Percentiles rank a stretch among this genome's conserved stretches.
Evolutionary conservation across 305 asterid genomes (phyloP).

Genomic region (Euphrasia arctica): DNA sequence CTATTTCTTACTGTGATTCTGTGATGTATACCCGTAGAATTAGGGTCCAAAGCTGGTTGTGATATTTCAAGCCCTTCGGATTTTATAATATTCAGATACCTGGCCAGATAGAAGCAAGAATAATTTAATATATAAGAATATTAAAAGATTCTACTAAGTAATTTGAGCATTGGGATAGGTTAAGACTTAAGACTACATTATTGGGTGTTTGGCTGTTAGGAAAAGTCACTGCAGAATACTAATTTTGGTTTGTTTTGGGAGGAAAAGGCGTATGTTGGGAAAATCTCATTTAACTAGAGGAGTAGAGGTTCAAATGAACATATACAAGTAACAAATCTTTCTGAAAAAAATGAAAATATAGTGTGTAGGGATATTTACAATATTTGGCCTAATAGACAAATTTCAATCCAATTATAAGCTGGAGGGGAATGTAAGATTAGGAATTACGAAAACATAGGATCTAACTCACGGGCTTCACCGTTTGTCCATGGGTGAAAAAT

Average conservation of each 20-base stretch:
- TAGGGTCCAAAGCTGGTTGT: slow-evolving; percentile 97
- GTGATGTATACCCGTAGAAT: slow-evolving; percentile 94
- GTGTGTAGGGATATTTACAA: not conserved
- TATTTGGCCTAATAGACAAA: too few relatives aligned
- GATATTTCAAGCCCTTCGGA: slow-evolving; percentile 88
- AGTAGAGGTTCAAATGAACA: slow-evolving; percentile 2
- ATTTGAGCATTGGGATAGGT: slow-evolving; percentile 5
- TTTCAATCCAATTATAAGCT: too few relatives aligned
- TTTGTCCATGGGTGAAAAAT: too few relatives aligned
- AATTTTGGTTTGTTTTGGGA: not conserved
- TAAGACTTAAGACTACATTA: slow-evolving; percentile 19
- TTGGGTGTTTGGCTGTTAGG: not conserved
- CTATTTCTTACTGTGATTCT: slow-evolving; percentile 79
- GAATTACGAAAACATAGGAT: too few relatives aligned
- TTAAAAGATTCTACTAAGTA: slow-evolving; percentile 9
- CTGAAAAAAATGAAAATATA: not conserved
- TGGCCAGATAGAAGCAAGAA: slow-evolving; percentile 29
- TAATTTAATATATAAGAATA: not conserved
- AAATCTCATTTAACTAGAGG: not conserved
- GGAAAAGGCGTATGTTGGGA: not conserved
- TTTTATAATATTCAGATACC: slow-evolving; percentile 75
- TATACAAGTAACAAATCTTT: slow-evolving; percentile 2
- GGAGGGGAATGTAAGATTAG: too few relatives aligned
- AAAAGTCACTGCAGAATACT: not conserved
- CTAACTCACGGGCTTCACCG: too few relatives aligned